Base-by-base conservation (phyloP, 768 basidiomycete genomes). In the Asterophora parasitica region DNA sequence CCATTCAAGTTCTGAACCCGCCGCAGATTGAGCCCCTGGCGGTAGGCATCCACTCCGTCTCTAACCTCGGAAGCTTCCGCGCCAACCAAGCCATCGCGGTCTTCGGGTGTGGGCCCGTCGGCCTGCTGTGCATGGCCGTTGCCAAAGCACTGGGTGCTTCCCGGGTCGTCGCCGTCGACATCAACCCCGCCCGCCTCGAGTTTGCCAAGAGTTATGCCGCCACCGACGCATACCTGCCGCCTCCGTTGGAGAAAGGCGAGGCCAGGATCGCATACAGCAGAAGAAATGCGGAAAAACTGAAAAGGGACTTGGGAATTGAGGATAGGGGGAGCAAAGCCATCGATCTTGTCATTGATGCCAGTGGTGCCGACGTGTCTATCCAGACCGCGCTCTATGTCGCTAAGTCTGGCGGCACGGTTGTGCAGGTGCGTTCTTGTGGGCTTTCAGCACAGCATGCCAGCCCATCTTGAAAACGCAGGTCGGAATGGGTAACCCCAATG, bases 81-180 rank as follows among this genome's bases (percentile, higher is more conserved):
- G 74, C 87, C 31, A 82, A 81, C 57, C 82, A 92, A 61, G 82
- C 81, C 31, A 82, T 95, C 52, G 81, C 79, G 12, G 73, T 97
- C 45, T 93, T 93, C 58, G 94, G 94, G 26, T 93, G 84, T 52
- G 91, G 93, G 2, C 94, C 93, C 23, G 72, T 77, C 46, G 90
- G 92, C n/a, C 70, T 95, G 23, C 78, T 96, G 16, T 89, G 87
- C 61, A 91, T 94, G 88, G 93, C 91, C 6, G 91, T 92, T n/a
- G 94, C 95, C 6, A 93, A 87, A 63, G 93, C 94, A 2, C 73
- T 95, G 39, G 93, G 92, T 30, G 95, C 92, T 2, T 74, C 77
- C 34, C 83, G 87, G 40, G 76, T 95, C 52, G 78, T 98, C 50
- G 93, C 85, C 3, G 78, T 95, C 51, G 93, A 93, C 61, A 85